phyloP scores from a whole-genome alignment of 176 grass and related monocot genomes.

The Areca catechu region DNA sequence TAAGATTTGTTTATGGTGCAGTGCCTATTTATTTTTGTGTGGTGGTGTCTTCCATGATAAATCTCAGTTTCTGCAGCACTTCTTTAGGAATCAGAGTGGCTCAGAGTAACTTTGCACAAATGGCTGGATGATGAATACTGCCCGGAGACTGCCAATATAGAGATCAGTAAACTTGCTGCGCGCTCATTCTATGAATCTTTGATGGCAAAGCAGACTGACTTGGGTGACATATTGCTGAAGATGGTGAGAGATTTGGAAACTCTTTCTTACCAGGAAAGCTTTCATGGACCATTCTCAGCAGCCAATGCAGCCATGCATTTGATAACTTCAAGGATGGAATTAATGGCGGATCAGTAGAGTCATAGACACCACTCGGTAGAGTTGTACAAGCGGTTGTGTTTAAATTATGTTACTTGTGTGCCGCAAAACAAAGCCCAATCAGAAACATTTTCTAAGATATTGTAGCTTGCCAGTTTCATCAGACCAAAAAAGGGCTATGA shows the following conservation, averaged over 20 bases:
- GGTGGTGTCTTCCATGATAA: not conserved
- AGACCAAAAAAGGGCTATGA: no score
- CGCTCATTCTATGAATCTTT: slow-evolving; percentile 56
- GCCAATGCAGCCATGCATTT: slow-evolving; percentile 64
- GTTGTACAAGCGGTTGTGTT: no score
- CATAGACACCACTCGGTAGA: not conserved
- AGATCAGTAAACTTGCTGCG: slow-evolving; percentile 67
- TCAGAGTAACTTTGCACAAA: slow-evolving; percentile 63
- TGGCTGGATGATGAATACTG: slow-evolving; percentile 89
- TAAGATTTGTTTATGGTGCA: not conserved
- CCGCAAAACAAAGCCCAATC: no score
- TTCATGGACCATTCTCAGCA: slow-evolving; percentile 72
- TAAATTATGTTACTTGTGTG: no score
- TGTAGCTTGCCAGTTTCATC: no score
- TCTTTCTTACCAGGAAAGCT: slow-evolving; percentile 70
- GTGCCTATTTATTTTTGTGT: not conserved
- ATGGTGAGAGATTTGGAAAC: slow-evolving; percentile 60
- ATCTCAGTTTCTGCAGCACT: not conserved
- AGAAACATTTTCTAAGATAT: no score
- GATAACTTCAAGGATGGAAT: slow-evolving; percentile 55
- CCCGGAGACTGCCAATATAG: slow-evolving; percentile 66
- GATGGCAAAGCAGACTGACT: slow-evolving; percentile 41
- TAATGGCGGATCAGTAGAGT: not conserved
- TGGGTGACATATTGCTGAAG: slow-evolving; percentile 72
- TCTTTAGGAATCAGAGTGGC: slow-evolving; percentile 79